Base-by-base conservation (phyloP, 2,329 filamentous ascomycete genomes). In the Geosmithia putterillii region DNA sequence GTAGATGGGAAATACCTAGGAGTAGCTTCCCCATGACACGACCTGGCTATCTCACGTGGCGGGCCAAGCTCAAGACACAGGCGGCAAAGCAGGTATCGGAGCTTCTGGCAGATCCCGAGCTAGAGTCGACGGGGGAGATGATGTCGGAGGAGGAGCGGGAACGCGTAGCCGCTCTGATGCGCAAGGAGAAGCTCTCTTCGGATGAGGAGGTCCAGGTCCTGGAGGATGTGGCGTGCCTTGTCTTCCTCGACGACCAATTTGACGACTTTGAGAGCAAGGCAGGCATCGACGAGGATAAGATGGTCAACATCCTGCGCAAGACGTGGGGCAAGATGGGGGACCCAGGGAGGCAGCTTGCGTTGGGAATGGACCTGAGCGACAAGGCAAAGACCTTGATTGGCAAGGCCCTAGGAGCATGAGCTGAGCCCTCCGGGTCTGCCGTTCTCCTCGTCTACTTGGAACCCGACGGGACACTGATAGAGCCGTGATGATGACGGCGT, bases 201-300 rank as follows among this genome's bases (percentile, higher is more conserved):
- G 64, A 70, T 48, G 54, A 58, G 15, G 82, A 87, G 58, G 79
- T 81, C 44, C 83, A 90, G 66, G 71, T 76, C 7, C 68, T 94
- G 48, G 87, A 94, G 65, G 87, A 94, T 63, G 83, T 87, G 39
- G 87, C 87, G 3, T 94, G 86, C 57, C 64, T 94, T 44, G 86
- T 94, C 22, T 94, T 94, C 58, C 63, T 94, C 50, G 86, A 92
- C 57, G 86, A 90, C 57, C 84, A 92, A 57, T 83, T 94, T 49
- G 86, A 89, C 53, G 76, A 74, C 42, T 94, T 92, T 61, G 82
- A 86, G 67, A 70, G 60, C 51, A 69, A 73, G 56, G 71, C 75
- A 22, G 72, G 80, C 43, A 57, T 71, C 15, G 83, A 87, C 54
- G 84, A 90, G 63, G 81, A 79, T 42, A 94, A 92, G 70, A 78